Evolutionary conservation across 192 early-diverging fungal genomes (phyloP), one percentile per base, ranked within the genome.

Genomic region (Martensiomyces pterosporus): DNA sequence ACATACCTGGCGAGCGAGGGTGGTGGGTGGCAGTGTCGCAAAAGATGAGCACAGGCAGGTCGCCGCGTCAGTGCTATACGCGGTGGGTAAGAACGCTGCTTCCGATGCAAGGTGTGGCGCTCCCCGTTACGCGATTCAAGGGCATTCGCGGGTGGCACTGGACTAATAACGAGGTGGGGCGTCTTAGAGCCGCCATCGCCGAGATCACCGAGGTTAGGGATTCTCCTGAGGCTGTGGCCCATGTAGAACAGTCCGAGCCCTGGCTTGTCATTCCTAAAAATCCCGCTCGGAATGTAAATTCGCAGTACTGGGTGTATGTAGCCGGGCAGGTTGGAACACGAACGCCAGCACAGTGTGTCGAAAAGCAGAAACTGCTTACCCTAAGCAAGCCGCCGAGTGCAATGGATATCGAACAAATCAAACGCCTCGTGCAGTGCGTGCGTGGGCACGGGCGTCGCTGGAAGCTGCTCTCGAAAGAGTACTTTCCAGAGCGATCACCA

Each of bases 261-360:
- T 73, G 69, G 69, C 54, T 73, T 4, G 38, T 73, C 15, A 24
- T 47, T 6, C 4, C 9, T 3, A 26, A 10, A 4, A 35, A 64
- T 35, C 3, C 46, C 22, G 33, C 39, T 12, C 18, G 16, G 18
- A 38, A 33, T 24, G 24, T 42, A n/a, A 24, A 21, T 18, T 46
- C 52, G n/a, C 38, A 53, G 22, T 73, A 45, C 37, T 73, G 69
- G 69, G 24, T 23, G 15, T 57, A 48, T 24, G 24, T 65, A 22
- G 57, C 69, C 16, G 53, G 62, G 47, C 45, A 40, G 0, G 69
- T 73, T 13, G 47, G 47, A 18, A 65, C 69, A 24, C 46, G 69
- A 25, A 64, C 69, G 16, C 33, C 69, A 1, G 12, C 38, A n/a
- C 69, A 73, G 27, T 73, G 69, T 43, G 23, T 27, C 2, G 8